Evolutionary conservation across 345 rosid species (phyloP), one percentile per base, ranked within the genome.

Genomic region (Durio zibethinus): DNA sequence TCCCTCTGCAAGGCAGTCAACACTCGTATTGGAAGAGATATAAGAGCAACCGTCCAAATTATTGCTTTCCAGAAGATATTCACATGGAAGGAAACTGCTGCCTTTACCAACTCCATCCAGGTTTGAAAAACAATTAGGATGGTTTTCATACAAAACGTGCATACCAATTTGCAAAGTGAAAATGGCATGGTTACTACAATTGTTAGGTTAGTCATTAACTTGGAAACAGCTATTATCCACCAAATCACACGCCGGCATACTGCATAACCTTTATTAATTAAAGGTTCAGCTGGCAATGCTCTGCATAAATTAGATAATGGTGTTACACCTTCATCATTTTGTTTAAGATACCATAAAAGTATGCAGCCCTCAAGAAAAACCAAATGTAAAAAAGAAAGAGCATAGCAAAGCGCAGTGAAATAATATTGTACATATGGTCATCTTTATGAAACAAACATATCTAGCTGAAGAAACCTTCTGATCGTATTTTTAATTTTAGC

Each of bases 1-100:
- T 92, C 97, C 72, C 91, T 83, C 29, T 82, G 88, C 63, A 92
- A 70, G 11, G 89, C 90, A 40, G 87, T 88, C 20, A 87, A 74
- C 62, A 94, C 60, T 7, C 90, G 89, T 12, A 80, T 8, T 1
- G 97, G 97, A 75, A 89, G 88, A 50, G 88, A 79, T 59, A 83
- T 35, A 48, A 94, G 80, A 74, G 92, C 87, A 71, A 83, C 35
- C 6, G 74, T 64, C 73, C 88, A 91, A 50, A 84, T 67, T 7
- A 90, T 80, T 66, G 84, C 56, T 79, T 83, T 87, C 83, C 88
- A 76, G 3, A 90, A 73, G 78, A 89, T 21, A 80, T 74, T 79
- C 56, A 90, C 23, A 86, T 89, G 89, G 74, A 90, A 79, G 48
- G 25, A 81, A 71, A 91, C 71, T 33, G 87, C 82, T n/a, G 85